Evolutionary conservation across 495 filamentous ascomycete species (phyloP), one percentile per base, ranked within the genome.

Genomic region (Cryomyces minteri): DNA sequence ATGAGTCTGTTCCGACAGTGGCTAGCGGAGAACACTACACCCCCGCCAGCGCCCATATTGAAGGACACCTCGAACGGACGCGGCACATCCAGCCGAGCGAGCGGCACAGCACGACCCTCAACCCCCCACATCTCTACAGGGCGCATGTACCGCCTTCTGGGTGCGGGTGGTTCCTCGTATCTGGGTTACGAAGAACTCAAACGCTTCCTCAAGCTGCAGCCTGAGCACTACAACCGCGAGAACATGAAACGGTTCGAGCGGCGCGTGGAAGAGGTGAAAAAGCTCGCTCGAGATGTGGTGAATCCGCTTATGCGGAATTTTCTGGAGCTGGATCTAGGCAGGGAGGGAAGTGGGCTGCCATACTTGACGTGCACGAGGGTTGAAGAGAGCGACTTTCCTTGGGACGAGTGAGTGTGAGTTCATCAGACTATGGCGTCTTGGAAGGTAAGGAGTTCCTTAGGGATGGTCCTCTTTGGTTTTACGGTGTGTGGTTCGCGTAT

Each of bases 141-240:
- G 6, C 70, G 74, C n/a, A 69, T 85, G 0, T 93, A 80, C 61
- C 70, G 82, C 37, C 63, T 79, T 9, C 68, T 94, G 11, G 80
- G 80, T 12, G 69, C 71, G 0, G 55, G 66, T 0, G 70, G 70
- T 0, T 60, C 68, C 25, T 66, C 69, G 5, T 94, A 93, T 56
- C 73, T 94, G 0, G 56, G 68, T 2, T 84, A 88, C 55, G 86
- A 92, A 52, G 86, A 93, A 51, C 75, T 87, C 51, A 94, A 94
- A 60, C 73, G 75, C 29, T 94, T 94, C 46, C 68, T 94, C 31
- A 87, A 88, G 53, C 63, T 86, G 14, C 76, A 64, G 49, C 81
- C 65, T 30, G 84, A 80, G 6, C 49, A 61, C 12, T 88, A 68
- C 73, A 82, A 61, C 54, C 67, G 87, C 9, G 87, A 94, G 8